Base-by-base conservation (phyloP, 345 rosid species). In the Salix udensis region DNA sequence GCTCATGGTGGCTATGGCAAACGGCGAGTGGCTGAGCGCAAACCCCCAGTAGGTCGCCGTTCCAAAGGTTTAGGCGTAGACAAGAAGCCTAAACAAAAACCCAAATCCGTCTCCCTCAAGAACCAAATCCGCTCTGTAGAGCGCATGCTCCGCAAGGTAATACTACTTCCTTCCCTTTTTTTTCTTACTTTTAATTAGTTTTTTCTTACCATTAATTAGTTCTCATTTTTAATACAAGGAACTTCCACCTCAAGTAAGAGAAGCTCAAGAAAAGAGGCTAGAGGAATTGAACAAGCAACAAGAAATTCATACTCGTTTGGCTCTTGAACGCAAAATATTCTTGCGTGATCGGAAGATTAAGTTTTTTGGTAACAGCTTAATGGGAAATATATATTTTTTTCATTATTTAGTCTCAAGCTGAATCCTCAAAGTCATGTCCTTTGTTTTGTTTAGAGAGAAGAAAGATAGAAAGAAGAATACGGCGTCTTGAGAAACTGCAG, bases 51-150 rank as follows among this genome's bases (percentile, higher is more conserved):
- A 2, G 88, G 89, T n/a, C 97, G 99, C 36, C 96, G 95, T 44
- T 90, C 97, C 18, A 96, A 90, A 76, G 91, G 79, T 15, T 81
- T 87, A 5, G 89, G 84, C 34, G 91, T 88, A 1, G 97, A 93
- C 71, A 94, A 92, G 93, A 96, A 92, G 85, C 85, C 88, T 13
- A 94, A 93, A 85, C 86, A 86, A 19, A 94, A 94, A 71, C 85
- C 89, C 7, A 91, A 91, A 69, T 70, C 83, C 69, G 93, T 94
- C 73, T 88, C 98, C 28, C 86, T 91, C 76, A 96, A 92, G 87
- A 96, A 96, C 76, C 99, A 96, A 88, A 92, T 92, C 73, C 98
- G 99, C 77, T 94, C 98, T 78, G 72, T 87, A 42, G 99, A 91
- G 70, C 99, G 99, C 34, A 90, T 96, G 89, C 98, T 96, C 65